phyloP scores from a whole-genome alignment of 2,329 filamentous ascomycete species.

The Gremmenia infestans region DNA sequence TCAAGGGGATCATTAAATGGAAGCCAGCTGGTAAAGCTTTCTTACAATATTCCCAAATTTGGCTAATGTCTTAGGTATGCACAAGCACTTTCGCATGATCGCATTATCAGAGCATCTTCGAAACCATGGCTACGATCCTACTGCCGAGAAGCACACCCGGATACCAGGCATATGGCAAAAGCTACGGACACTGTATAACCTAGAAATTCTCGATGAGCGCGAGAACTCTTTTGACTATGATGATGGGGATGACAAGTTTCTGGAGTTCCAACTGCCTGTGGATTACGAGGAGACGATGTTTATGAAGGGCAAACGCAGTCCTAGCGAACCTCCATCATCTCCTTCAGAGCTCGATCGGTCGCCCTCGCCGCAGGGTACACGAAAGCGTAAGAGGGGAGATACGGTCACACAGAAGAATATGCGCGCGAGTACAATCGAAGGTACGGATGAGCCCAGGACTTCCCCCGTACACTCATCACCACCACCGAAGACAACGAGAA shows the following conservation, averaged over 20 bases:
- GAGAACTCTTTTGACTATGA: conserved; percentile 51
- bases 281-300: conserved; percentile 31
- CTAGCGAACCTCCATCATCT: conserved; percentile 33
- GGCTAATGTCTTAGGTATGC: conserved; percentile 58
- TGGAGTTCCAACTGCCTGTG: conserved; percentile 60
- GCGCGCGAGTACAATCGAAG: conserved; percentile 46
- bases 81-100: conserved; percentile 91
- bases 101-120: conserved; percentile 75
- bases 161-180: conserved; percentile 93
- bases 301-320: conserved; percentile 22
- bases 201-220: conserved; percentile 79
- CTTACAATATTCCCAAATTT: background rate
- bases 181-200: conserved; percentile 75
- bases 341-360: conserved; percentile 26
- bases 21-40: conserved; percentile 78
- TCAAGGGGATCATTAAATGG: conserved; percentile 89
- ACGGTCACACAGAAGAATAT: conserved; percentile 28
- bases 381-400: conserved; percentile 33
- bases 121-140: conserved; percentile 72
- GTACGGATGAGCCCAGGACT: conserved; percentile 44
- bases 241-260: conserved; percentile 54
- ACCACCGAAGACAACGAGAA: conserved; percentile 37
- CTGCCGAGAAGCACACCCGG: conserved; percentile 70
- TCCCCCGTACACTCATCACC: conserved; percentile 35
- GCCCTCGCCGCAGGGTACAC: conserved; percentile 18